Conservation (phyloP, 2,329 filamentous ascomycete species). For the Cladosporium phlei region DNA sequence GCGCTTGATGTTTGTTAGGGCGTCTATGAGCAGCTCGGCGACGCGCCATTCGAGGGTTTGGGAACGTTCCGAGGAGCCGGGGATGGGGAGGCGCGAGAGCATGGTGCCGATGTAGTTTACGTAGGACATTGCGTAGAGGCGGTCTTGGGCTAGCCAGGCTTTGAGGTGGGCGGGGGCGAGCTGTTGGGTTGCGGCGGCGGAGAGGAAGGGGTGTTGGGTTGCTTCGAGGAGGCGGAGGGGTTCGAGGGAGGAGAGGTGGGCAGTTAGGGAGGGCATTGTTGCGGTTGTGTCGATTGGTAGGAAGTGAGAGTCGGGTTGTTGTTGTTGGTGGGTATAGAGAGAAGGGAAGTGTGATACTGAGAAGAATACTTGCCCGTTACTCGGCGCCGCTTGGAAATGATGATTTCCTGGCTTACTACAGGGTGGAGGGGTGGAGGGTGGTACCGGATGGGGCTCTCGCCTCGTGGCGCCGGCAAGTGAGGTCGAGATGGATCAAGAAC, state of each 20-base stretch:
- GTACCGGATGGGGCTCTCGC: too few species aligned
- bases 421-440: too few species aligned
- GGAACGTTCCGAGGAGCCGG: slow-evolving; percentile 38
- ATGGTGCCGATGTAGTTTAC: slow-evolving; percentile 61
- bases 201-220: slow-evolving; percentile 64
- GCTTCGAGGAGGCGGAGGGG: slow-evolving; percentile 48
- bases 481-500: too few species aligned
- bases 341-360: too few species aligned
- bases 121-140: slow-evolving; percentile 67
- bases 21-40: slow-evolving; percentile 58
- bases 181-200: slow-evolving; percentile 57
- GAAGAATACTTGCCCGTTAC: too few species aligned
- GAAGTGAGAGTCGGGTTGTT: background rate
- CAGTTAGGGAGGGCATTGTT: slow-evolving; percentile 49
- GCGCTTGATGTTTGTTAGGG: slow-evolving; percentile 60
- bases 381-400: too few species aligned
- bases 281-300: too few species aligned
- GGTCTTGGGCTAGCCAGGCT: slow-evolving; percentile 67
- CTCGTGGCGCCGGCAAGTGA: too few species aligned
- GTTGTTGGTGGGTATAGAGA: background rate
- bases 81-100: slow-evolving; percentile 57
- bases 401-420: too few species aligned
- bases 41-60: slow-evolving; percentile 53
- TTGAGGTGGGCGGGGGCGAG: slow-evolving; percentile 55
- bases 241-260: slow-evolving; percentile 51